Evolutionary conservation across 495 filamentous ascomycete species (phyloP), one percentile per base, ranked within the genome.

Genomic region (Trichoderma parareesei): DNA sequence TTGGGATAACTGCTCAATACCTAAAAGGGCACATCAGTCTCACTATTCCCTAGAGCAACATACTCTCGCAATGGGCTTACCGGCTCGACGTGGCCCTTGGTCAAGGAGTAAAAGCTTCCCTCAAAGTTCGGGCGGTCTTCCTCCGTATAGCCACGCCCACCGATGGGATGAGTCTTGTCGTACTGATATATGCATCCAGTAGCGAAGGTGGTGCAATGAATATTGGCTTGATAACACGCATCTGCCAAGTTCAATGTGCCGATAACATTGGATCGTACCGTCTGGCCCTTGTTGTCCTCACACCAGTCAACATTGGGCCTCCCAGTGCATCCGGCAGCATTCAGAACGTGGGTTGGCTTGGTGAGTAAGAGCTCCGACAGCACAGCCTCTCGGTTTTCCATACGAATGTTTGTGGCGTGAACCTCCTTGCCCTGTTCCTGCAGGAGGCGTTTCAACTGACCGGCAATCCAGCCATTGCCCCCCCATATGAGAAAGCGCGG

Each of bases 301-400:
- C 85, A 88, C 85, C 85, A 88, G 74, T 88, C 85, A 69, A 88
- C 85, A 67, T 88, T 88, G 62, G 85, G 85, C 27, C 85, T 81
- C 46, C 85, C 85, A n/a, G 85, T 88, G 67, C 81, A 85, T 38
- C 85, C 85, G 57, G 85, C 85, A 66, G 81, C 82, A 70, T 87
- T 87, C 53, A 88, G 72, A 41, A 88, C 84, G 66, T 88, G 84
- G 4, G 83, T 87, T 57, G 85, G 85, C 69, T 82, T 82, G 67
- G 85, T 72, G 64, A 72, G 76, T 64, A 85, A 77, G 33, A 88
- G 77, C 67, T 84, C 81, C 35, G 76, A 75, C 53, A 82, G 69
- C 65, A 87, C 84, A 64, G 75, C 73, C 66, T 81, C 82, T 63
- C 85, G 80, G 64, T 85, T 79, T 69, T 87, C 82, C 85, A 86